Conservation (phyloP, 768 basidiomycete genomes). For the Xerocomellus intermedius region DNA sequence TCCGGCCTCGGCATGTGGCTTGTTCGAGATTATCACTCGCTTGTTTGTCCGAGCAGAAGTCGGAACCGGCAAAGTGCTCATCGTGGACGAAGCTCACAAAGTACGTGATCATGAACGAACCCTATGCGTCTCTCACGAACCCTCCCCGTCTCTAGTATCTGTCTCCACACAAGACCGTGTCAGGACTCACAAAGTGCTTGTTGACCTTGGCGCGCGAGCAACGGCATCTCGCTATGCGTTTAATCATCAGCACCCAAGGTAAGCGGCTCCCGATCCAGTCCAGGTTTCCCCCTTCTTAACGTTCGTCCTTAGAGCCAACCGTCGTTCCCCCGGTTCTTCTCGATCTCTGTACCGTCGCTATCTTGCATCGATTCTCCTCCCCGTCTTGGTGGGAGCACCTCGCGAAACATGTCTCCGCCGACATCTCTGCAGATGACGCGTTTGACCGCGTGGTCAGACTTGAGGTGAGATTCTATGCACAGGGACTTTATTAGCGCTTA, state of each 20-base stretch:
- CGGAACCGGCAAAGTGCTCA: constrained; percentile 62
- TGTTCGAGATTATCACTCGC: constrained; percentile 69
- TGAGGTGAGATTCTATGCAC: constrained; percentile 41
- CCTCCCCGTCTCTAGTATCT: constrained; percentile 50
- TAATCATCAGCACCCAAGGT: constrained; percentile 77
- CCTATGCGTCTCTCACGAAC: background rate
- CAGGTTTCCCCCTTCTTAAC: background rate
- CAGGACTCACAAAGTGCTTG: constrained; percentile 58
- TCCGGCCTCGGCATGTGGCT: constrained; percentile 58
- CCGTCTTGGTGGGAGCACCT: constrained; percentile 75
- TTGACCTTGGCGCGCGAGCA: constrained; percentile 64
- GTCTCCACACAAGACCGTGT: constrained; percentile 41
- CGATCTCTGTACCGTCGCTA: constrained; percentile 61
- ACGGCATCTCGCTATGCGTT: constrained; percentile 68
- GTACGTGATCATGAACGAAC: constrained; percentile 30
- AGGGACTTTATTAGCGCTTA: background rate
- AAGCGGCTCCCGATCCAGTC: constrained; percentile 1
- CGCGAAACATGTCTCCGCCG: constrained; percentile 62
- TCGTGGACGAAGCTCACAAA: constrained; percentile 78
- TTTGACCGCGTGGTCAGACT: constrained; percentile 67
- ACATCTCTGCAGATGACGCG: constrained; percentile 55
- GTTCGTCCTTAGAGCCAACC: constrained; percentile 55
- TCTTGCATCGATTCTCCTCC: constrained; percentile 76
- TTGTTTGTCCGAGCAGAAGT: constrained; percentile 62
- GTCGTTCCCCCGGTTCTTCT: constrained; percentile 66